A percentile compares a stretch with the other conserved stretches of the same genome.
phyloP scores from a whole-genome alignment of 805 yeast species.

The Yueomyces sinensis region DNA sequence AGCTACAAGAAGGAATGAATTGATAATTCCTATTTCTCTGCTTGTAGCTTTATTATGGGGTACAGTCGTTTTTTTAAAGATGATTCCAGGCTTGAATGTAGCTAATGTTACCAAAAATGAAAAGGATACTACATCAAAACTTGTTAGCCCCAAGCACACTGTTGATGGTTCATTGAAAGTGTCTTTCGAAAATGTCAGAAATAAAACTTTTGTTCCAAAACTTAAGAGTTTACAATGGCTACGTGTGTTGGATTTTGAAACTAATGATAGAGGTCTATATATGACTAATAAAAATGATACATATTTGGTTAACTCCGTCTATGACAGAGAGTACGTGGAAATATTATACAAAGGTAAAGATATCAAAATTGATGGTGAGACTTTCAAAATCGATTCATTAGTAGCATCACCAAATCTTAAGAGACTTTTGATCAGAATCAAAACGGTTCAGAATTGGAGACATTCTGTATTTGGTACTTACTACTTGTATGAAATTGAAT shows the following conservation, averaged over 20 bases:
- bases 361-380: constrained; percentile 28
- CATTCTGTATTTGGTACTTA: constrained; percentile 34
- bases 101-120: too few relatives aligned
- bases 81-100: constrained; percentile 1
- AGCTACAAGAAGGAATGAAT: neutral
- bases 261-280: constrained; percentile 54
- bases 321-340: constrained; percentile 26
- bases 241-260: constrained; percentile 31
- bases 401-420: constrained; percentile 56
- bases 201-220: constrained; percentile 42
- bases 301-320: constrained; percentile 42
- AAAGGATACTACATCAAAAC: too few relatives aligned
- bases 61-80: constrained; percentile 7
- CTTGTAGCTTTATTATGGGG: constrained; percentile 6
- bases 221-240: constrained; percentile 61
- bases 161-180: constrained; percentile 18
- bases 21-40: neutral
- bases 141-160: constrained; percentile 4
- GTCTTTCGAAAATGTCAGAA: constrained; percentile 34
- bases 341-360: constrained; percentile 37
- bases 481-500: constrained; percentile 28
- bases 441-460: constrained; percentile 47
- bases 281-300: constrained; percentile 33
- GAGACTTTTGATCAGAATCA: constrained; percentile 45
- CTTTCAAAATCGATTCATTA: constrained; percentile 37